Evolutionary conservation across 768 basidiomycete genomes (phyloP).

Genomic region (Auricularia heimuer): DNA sequence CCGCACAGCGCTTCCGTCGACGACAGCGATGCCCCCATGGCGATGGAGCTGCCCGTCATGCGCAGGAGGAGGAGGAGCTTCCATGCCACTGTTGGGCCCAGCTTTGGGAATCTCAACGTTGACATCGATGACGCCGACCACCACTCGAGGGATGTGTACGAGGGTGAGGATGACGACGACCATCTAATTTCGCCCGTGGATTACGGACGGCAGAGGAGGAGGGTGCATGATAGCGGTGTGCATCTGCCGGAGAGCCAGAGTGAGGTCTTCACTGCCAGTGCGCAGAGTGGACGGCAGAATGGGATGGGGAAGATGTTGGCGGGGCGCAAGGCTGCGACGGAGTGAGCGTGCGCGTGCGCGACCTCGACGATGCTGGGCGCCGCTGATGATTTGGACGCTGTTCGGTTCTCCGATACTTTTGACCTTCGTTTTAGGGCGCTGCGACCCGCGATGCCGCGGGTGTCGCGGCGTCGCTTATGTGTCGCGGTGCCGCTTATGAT

Average conservation of each 20-base stretch:
- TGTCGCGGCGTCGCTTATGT: too few relatives aligned
- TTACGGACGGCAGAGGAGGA: not conserved
- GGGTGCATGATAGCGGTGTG: not conserved
- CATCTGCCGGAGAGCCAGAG: not conserved
- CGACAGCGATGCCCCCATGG: not conserved
- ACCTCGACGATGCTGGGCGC: too few relatives aligned
- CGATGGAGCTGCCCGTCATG: not conserved
- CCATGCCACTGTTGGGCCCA: not conserved
- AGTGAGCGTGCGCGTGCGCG: too few relatives aligned
- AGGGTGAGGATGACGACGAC: not conserved
- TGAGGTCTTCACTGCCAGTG: not conserved
- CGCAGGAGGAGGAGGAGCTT: not conserved
- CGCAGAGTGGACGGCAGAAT: not conserved
- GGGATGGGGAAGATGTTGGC: not conserved
- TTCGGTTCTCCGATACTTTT: too few relatives aligned
- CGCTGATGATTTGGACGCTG: too few relatives aligned
- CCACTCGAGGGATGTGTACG: not conserved
- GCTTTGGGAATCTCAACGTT: not conserved
- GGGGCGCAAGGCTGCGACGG: not conserved
- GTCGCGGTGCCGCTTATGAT: too few relatives aligned
- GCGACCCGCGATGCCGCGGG: too few relatives aligned
- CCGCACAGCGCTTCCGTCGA: not conserved
- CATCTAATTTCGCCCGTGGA: not conserved
- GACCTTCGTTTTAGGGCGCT: too few relatives aligned
- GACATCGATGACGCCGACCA: not conserved